Conservation (phyloP, 352 stramenopile species). For the Phytophthora pinifolia region DNA sequence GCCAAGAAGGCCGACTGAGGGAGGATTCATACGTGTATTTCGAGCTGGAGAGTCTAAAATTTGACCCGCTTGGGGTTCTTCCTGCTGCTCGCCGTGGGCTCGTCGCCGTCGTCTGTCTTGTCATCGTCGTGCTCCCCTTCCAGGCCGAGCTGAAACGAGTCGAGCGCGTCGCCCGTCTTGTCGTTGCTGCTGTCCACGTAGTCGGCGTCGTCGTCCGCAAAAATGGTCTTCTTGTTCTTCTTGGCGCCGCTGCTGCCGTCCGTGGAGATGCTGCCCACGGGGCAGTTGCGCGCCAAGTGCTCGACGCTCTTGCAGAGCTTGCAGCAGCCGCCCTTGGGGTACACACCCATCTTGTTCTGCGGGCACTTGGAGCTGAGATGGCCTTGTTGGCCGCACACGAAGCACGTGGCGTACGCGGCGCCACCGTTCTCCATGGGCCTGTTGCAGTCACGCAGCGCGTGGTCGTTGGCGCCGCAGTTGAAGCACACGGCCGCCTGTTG, state of each 20-base stretch:
- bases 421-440: constrained; percentile 64
- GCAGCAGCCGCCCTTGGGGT: constrained; percentile 88
- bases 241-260: constrained; percentile 56
- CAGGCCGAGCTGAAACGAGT: constrained; percentile 44
- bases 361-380: constrained; percentile 88
- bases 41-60: constrained; percentile 32
- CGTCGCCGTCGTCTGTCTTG: constrained; percentile 7
- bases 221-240: constrained; percentile 83
- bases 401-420: constrained; percentile 81
- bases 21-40: too few species aligned
- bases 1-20: constrained; percentile 23
- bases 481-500: constrained; percentile 68
- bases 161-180: constrained; percentile 53
- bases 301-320: constrained; percentile 85
- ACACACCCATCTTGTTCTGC: constrained; percentile 86
- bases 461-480: constrained; percentile 78
- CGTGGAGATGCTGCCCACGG: constrained; percentile 60
- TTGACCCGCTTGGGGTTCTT: constrained; percentile 45
- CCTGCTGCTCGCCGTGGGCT: constrained; percentile 13
- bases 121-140: constrained; percentile 41
- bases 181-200: constrained; percentile 32
- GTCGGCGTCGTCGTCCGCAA: constrained; percentile 58
- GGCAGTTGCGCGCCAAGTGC: constrained; percentile 86
- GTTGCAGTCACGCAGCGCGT: constrained; percentile 74
- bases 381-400: constrained; percentile 85